Evolutionary conservation across 306 rosid species (phyloP).

Genomic region (Vigna hirtella): DNA sequence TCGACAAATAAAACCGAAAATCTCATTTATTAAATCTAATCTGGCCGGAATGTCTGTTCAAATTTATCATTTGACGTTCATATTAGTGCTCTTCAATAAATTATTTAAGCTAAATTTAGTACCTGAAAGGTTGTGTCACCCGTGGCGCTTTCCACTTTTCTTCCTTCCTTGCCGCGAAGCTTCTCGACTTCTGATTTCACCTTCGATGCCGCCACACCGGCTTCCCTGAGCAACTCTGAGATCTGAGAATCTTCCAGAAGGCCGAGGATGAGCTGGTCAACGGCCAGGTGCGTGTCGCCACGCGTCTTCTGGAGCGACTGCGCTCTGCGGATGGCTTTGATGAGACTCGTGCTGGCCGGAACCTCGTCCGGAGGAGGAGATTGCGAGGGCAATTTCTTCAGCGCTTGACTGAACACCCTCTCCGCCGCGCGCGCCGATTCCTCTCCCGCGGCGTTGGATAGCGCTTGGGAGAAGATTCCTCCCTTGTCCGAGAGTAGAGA

Average conservation of each 20-base stretch:
- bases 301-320: not conserved
- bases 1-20: no score
- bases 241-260: not conserved
- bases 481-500: not conserved
- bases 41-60: no score
- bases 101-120: not conserved
- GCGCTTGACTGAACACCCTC: not conserved
- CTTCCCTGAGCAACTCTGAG: not conserved
- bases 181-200: not conserved
- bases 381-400: not conserved
- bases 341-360: not conserved
- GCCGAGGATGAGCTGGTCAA: not conserved
- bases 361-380: not conserved
- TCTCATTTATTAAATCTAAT: no score
- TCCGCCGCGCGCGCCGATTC: not conserved
- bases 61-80: no score
- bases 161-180: not conserved
- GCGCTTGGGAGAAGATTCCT: not conserved
- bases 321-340: not conserved
- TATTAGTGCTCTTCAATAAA: no score
- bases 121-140: constrained; percentile 1
- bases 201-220: not conserved
- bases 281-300: not conserved
- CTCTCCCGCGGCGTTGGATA: not conserved
- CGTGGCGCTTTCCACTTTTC: not conserved